Evolutionary conservation across 345 rosid species (phyloP).

Genomic region (Melastoma malabathricum): DNA sequence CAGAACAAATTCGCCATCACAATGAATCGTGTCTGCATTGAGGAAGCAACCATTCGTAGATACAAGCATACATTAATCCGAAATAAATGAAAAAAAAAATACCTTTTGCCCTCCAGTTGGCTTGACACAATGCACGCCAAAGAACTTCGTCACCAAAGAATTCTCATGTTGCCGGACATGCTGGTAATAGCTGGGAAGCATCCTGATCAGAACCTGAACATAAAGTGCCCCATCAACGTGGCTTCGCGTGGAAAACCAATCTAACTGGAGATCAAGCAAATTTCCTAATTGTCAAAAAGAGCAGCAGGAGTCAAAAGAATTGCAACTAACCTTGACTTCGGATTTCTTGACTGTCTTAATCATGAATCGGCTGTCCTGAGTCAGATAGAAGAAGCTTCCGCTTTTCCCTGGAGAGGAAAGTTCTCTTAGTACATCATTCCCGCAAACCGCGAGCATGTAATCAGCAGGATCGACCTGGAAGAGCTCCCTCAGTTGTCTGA

Average conservation of each 20-base stretch:
- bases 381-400: constrained; percentile 93
- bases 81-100: constrained; percentile 6
- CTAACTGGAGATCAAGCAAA: no score
- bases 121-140: constrained; percentile 90
- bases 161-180: constrained; percentile 65
- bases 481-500: constrained; percentile 71
- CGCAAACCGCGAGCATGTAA: constrained; percentile 94
- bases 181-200: constrained; percentile 78
- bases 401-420: constrained; percentile 98
- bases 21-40: constrained; percentile 69
- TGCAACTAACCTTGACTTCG: constrained; percentile 75
- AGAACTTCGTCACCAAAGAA: constrained; percentile 82
- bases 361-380: constrained; percentile 97
- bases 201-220: constrained; percentile 72
- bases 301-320: not conserved
- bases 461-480: constrained; percentile 91
- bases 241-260: no score
- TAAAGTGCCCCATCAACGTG: constrained; percentile 1
- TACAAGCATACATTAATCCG: not conserved
- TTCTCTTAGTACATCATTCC: constrained; percentile 85
- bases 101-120: constrained; percentile 96
- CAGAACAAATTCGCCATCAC: constrained; percentile 98
- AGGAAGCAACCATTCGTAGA: not conserved
- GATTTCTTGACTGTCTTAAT: constrained; percentile 94
- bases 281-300: no score